Base-by-base conservation (phyloP, 208 protist species). In the Trypanosoma boissoni region DNA sequence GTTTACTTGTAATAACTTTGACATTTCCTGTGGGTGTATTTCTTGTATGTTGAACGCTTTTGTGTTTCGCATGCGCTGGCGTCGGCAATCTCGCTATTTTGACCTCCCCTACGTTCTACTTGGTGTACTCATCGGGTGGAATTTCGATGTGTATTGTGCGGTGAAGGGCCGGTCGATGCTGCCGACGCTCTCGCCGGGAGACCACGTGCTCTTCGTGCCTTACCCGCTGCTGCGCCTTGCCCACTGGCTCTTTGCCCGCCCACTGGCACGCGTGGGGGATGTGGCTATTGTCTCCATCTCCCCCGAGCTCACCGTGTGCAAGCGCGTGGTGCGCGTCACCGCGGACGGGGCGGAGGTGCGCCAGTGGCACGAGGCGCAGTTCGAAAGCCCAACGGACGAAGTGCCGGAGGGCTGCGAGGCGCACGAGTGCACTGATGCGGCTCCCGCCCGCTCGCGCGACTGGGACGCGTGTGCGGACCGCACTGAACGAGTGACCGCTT, bases 111-210 rank as follows among this genome's bases (percentile, higher is more conserved):
- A 82, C 58, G 66, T 91, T 16, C 18, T 82, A 0, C 45, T 92
- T 6, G 84, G 88, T 21, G 57, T 80, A 9, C 58, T 83, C 49
- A 81, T 94, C 55, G 84, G 83, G 2, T 92, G 76, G 72, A 83
- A 86, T 60, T 74, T 44, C 44, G 80, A 91, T 44, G 53, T 94
- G 16, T 64, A 43, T 26, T 92, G 81, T 58, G 67, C 68, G 1
- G 77, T 89, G 2, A 84, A 86, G 44, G 84, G 84, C 0, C 57
- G 68, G 12, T 95, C 85, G 1, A 94, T 94, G 87, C 45, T 80
- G 2, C 87, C 87, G 7, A 91, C 87, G 2, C 60, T 94, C 26
- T 23, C 58, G 12, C 83, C 83, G 24, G 72, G 77, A 7, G 83
- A 91, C 52, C 85, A 83, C 52, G 51, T 94, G 9, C 44, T 83